Evolutionary conservation across 306 rosid genomes (phyloP).

Genomic region (Quercus wislizeni): DNA sequence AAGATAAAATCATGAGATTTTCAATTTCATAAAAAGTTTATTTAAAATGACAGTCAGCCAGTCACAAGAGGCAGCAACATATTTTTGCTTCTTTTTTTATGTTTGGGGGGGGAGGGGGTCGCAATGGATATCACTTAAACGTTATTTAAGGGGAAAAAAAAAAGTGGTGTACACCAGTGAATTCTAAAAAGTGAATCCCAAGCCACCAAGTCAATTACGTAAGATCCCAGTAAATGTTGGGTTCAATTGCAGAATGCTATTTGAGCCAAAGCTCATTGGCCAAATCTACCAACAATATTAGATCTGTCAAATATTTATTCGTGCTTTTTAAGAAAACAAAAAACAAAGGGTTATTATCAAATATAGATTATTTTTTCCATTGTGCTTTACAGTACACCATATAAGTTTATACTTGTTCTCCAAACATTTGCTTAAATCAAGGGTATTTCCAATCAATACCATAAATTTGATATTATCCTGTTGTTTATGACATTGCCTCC

Average conservation of each 20-base stretch:
- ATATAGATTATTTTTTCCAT: background rate
- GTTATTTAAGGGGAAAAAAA: no score
- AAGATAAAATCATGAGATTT: background rate
- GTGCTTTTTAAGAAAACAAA: no score
- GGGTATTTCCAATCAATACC: constrained; percentile 11
- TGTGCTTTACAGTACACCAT: background rate
- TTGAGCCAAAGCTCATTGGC: no score
- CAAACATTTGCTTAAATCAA: constrained; percentile 18
- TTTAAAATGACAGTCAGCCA: constrained; percentile 1
- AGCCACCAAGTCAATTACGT: background rate
- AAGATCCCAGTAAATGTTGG: background rate
- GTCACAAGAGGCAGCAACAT: background rate
- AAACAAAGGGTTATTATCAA: no score
- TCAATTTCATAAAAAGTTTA: background rate
- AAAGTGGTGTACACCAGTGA: no score
- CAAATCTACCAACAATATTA: background rate
- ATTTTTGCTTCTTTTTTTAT: background rate
- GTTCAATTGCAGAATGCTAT: background rate
- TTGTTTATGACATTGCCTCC: constrained; percentile 2
- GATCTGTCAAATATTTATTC: background rate
- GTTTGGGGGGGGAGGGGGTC: no score
- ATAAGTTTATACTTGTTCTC: background rate
- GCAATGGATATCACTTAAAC: no score
- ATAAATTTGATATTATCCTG: background rate
- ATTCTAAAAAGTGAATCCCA: background rate